phyloP scores from a whole-genome alignment of 108 stramenopile genomes.

The Cylindrotheca fusiformis region DNA sequence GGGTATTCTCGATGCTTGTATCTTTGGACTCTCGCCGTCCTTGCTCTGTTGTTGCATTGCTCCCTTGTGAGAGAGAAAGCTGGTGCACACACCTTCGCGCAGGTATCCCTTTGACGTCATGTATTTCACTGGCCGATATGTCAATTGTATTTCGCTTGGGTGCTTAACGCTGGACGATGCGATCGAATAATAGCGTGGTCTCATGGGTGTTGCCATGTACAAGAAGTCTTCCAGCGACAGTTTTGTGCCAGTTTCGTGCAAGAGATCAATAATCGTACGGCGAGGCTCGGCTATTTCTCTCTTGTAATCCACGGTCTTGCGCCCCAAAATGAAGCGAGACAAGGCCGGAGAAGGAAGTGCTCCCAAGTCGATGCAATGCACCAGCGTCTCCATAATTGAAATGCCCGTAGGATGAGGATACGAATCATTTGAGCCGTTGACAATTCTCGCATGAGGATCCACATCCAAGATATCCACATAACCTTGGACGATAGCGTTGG shows the following conservation, averaged over 20 bases:
- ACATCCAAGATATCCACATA: slow-evolving; percentile 49
- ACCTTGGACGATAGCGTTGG: slow-evolving; percentile 43
- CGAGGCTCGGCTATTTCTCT: slow-evolving; percentile 51
- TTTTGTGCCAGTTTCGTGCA: slow-evolving; percentile 16
- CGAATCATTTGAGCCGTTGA: slow-evolving; percentile 3
- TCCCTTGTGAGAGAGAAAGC: slow-evolving; percentile 42
- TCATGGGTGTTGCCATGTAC: slow-evolving; percentile 49
- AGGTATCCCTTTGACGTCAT: slow-evolving; percentile 38
- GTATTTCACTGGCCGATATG: slow-evolving; percentile 62
- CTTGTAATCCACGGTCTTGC: slow-evolving; percentile 57
- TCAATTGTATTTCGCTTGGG: slow-evolving; percentile 36
- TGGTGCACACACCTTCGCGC: slow-evolving; percentile 59
- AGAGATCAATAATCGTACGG: slow-evolving; percentile 56
- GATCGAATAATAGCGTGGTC: slow-evolving; percentile 72
- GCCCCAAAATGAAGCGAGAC: slow-evolving; percentile 40
- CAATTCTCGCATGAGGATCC: slow-evolving; percentile 47
- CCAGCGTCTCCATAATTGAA: slow-evolving; percentile 57
- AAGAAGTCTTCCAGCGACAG: slow-evolving; percentile 65
- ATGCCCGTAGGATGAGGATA: slow-evolving; percentile 62
- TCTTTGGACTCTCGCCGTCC: background rate
- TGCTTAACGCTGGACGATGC: slow-evolving; percentile 41
- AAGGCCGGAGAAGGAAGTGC: slow-evolving; percentile 62
- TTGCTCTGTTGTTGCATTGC: slow-evolving; percentile 7
- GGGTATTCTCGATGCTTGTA: slow-evolving; percentile 20
- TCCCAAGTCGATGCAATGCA: slow-evolving; percentile 56